Base-by-base conservation (phyloP, 1,284 basidiomycete species). In the Garcileccinum viscosum region DNA sequence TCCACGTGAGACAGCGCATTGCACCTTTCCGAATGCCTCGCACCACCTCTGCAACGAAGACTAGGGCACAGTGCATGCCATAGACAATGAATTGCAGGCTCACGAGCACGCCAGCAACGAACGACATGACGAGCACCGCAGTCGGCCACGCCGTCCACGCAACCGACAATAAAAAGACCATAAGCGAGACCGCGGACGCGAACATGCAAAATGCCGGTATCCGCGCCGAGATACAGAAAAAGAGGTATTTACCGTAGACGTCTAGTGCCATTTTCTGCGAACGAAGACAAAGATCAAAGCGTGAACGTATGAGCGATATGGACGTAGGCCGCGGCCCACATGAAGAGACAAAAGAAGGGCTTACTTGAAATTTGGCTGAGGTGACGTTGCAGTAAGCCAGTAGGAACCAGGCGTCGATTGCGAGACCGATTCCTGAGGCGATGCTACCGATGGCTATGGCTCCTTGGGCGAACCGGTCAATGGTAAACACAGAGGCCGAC, bases 61-160 rank as follows among this genome's bases (percentile, higher is more conserved):
- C 64, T 24, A 77, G 73, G 22, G 69, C 62, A 24, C 82, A 79
- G 65, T 85, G 82, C 53, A 84, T 76, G 1, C 88, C 87, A 72
- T 83, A 92, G n/a, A 90, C 84, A 32, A 92, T 80, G 78, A 90
- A 92, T 79, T 93, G 90, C 62, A 91, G 77, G 5, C 82, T 84
- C 81, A 91, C 81, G 15, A 91, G 76, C 5, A 88, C 42, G 1
- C 90, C 90, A 0, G 89, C 84, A 4, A 85, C 44, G 72, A 87
- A 87, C 56, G 84, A 91, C 70, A 88, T 82, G 24, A 88, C 81
- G 22, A 90, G 75, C 33, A 90, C 89, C 0, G 88, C 90, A 11
- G 80, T 77, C 0, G 90, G 89, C 88, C 88, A 92, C 6, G 86
- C 86, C 0, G 80, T 80, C 81, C 85, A 92, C 4, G 91, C 89